Conservation (phyloP, 2,329 filamentous ascomycete species). For the Scopulariopsis brevicaulis region DNA sequence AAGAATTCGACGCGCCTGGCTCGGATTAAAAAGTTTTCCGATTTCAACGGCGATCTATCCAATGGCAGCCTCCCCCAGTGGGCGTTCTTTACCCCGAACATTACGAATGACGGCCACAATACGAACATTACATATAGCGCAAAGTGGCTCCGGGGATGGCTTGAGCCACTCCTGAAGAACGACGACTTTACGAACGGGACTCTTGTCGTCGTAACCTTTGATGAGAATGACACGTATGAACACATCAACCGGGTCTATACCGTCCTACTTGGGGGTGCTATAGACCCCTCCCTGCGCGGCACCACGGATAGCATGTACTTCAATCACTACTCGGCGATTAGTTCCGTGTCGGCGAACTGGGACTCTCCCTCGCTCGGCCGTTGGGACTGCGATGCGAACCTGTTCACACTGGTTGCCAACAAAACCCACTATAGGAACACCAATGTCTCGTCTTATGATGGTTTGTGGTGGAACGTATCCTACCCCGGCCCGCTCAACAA, state of each 20-base stretch:
- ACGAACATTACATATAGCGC: slow-evolving; percentile 58
- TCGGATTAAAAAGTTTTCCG: slow-evolving; percentile 59
- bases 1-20: slow-evolving; percentile 46
- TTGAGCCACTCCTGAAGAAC: slow-evolving; percentile 59
- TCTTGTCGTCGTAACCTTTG: slow-evolving; percentile 66
- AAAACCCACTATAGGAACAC: not conserved
- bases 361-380: slow-evolving; percentile 56
- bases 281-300: slow-evolving; percentile 52
- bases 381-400: slow-evolving; percentile 62
- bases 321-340: slow-evolving; percentile 59
- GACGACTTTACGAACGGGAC: slow-evolving; percentile 59
- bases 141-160: slow-evolving; percentile 54
- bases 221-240: slow-evolving; percentile 63
- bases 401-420: slow-evolving; percentile 22
- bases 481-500: not conserved
- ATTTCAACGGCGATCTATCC: slow-evolving; percentile 57
- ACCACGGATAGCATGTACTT: slow-evolving; percentile 61
- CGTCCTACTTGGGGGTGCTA: slow-evolving; percentile 63
- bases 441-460: not conserved
- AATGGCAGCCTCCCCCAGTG: slow-evolving; percentile 56
- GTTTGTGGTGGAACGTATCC: not conserved
- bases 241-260: slow-evolving; percentile 57
- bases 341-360: slow-evolving; percentile 62
- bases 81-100: slow-evolving; percentile 63
- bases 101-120: slow-evolving; percentile 70